Evolutionary conservation across 208 protist species (phyloP), one percentile per base, ranked within the genome.

Genomic region (Trypanosomatidae sp.): DNA sequence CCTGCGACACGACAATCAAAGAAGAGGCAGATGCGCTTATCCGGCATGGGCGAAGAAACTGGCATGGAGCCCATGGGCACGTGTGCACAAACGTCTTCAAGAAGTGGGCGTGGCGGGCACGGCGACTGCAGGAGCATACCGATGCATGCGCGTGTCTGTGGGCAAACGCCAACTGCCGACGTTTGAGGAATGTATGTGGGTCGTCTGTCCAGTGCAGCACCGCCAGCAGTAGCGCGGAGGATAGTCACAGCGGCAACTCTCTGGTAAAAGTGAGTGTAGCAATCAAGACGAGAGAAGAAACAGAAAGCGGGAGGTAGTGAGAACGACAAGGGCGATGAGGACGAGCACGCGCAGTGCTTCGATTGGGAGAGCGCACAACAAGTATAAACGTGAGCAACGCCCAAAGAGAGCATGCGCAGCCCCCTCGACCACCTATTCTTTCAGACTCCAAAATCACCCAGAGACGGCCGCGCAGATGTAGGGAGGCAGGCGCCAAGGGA

Each of bases 1-100:
- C 44, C 68, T 13, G 9, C 33, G 12, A 72, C 68, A 36, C 68
- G 68, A 41, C 68, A 72, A 28, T 72, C 68, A 10, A 72, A 64
- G 43, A 64, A 72, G 25, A 72, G 25, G 33, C 53, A 62, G 41
- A 72, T 5, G 30, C 19, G 49, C 44, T 1, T 68, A 7, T 33
- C 15, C 3, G 10, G n/a, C 15, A 17, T 10, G 3, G 25, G 22
- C 39, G 41, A 53, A 12, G 44, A 68, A 9, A 15, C n/a, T 36
- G 64, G 19, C 28, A 39, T 33, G 25, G 44, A 30, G 6, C n/a
- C n/a, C 3, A 17, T 41, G 13, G 52, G 44, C 15, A 13, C 25
- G 64, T 15, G 9, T 28, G 22, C 28, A 13, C 19, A 46, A 46
- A 22, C 39, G 60, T 8, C 19, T 7, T 25, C 1, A n/a, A 1